A percentile compares a stretch with the other conserved stretches of the same genome.
phyloP scores from a whole-genome alignment of 2,329 filamentous ascomycete genomes.

The Aureobasidium uvarum region DNA sequence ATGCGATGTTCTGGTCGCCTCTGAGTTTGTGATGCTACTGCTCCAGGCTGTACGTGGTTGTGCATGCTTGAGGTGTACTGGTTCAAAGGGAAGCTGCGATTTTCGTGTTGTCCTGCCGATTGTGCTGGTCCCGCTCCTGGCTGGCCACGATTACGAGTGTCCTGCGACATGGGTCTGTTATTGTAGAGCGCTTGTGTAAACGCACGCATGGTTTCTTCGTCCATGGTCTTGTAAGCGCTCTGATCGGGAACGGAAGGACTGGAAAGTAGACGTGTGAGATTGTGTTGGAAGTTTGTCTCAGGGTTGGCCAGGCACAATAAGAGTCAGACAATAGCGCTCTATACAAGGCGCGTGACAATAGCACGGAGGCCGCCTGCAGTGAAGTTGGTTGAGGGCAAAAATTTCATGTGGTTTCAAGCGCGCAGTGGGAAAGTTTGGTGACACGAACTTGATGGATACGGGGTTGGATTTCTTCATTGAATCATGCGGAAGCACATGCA shows the following conservation, averaged over 20 bases:
- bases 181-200: background rate
- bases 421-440: constrained; percentile 1
- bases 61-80: background rate
- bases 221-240: background rate
- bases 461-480: background rate
- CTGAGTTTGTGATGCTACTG: background rate
- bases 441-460: background rate
- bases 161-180: background rate
- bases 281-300: background rate
- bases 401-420: background rate
- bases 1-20: background rate
- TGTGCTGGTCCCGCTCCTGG: background rate
- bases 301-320: background rate
- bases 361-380: background rate
- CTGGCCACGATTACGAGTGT: background rate
- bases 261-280: background rate
- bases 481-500: constrained; percentile 2
- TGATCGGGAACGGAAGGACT: background rate
- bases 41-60: background rate
- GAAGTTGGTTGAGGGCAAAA: background rate
- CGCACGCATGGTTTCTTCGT: background rate
- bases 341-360: background rate
- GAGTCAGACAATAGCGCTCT: background rate
- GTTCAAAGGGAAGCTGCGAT: background rate
- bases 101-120: background rate